Conservation (phyloP, 352 stramenopile species). For the Phytopythium oedochilum region DNA sequence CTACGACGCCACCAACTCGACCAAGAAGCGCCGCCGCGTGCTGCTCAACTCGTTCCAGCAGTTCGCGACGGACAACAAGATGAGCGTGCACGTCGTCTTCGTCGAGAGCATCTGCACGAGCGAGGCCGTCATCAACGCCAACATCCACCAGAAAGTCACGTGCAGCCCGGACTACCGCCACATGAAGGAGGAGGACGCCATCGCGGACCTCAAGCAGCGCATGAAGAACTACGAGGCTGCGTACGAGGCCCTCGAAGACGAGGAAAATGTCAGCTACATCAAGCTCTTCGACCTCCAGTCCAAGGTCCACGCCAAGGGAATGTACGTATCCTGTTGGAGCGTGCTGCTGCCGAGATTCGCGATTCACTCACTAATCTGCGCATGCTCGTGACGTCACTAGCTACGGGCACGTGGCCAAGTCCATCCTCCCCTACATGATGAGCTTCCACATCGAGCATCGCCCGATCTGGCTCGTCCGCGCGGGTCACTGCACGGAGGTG, state of each 20-base stretch:
- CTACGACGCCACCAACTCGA: slow-evolving; percentile 91
- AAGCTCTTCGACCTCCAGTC: slow-evolving; percentile 89
- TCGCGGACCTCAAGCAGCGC: slow-evolving; percentile 75
- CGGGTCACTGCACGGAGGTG: slow-evolving; percentile 82
- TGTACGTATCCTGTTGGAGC: slow-evolving; percentile 28
- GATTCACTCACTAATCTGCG: slow-evolving; percentile 1
- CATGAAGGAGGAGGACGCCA: slow-evolving; percentile 64
- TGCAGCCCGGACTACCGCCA: slow-evolving; percentile 79
- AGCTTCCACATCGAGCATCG: slow-evolving; percentile 94
- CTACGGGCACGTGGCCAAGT: slow-evolving; percentile 88
- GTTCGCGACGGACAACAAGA: slow-evolving; percentile 58
- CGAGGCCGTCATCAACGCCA: slow-evolving; percentile 84
- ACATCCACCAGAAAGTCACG: slow-evolving; percentile 75
- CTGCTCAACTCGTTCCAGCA: slow-evolving; percentile 54
- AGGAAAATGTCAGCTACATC: slow-evolving; percentile 86
- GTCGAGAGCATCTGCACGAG: slow-evolving; percentile 93
- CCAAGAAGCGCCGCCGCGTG: slow-evolving; percentile 42
- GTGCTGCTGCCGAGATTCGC: background rate
- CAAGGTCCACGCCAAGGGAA: slow-evolving; percentile 82
- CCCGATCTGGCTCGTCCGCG: slow-evolving; percentile 91
- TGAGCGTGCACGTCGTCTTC: slow-evolving; percentile 88
- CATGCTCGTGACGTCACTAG: slow-evolving; percentile 6
- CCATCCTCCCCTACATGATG: slow-evolving; percentile 91
- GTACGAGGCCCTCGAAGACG: slow-evolving; percentile 85
- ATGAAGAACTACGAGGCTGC: slow-evolving; percentile 87